Base-by-base conservation (phyloP, 345 rosid species). In the Populus simonii region DNA sequence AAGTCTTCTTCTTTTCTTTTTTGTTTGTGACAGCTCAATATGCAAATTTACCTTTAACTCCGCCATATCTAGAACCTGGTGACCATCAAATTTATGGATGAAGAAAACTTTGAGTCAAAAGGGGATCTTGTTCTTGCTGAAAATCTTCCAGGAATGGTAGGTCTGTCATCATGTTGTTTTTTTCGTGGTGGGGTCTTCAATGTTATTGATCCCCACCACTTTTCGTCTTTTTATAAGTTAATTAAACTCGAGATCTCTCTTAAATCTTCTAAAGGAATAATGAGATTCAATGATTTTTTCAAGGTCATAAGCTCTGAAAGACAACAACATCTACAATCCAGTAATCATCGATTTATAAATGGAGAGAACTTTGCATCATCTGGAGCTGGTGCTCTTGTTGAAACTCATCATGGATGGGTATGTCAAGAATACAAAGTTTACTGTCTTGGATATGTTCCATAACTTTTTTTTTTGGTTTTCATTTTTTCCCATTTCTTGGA, bases 331-430 rank as follows among this genome's bases (percentile, higher is more conserved):
- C 17, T 47, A 47, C 51, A 47, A 47, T 47, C 84, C 39, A 39
- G 81, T 16, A 67, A 62, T 4, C 74, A 81, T 63, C 71, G 78
- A 12, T 79, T 71, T 49, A 76, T 73, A 78, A 75, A 70, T 38
- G 93, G 91, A 27, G 84, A 80, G 6, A 89, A 81, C 76, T 88
- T 88, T 35, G 90, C 88, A 33, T 86, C 94, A 0, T 88, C 69
- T 0, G 89, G 89, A 27, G 94, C 88, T 47, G 89, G 90, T n/a
- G 87, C 85, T 77, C 81, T 91, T 31, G 75, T 70, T 35, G 82
- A 74, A 79, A 86, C 89, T 7, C 39, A 74, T 70, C 81, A 27
- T 36, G 91, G 88, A 76, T 66, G 71, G 71, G 92, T 85, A 80
- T 47, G 51, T 47, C 51, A 15, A 47, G 51, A 47, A 47, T 15